Evolutionary conservation across 2,329 filamentous ascomycete genomes (phyloP).

Genomic region (Cladophialophora immunda): DNA sequence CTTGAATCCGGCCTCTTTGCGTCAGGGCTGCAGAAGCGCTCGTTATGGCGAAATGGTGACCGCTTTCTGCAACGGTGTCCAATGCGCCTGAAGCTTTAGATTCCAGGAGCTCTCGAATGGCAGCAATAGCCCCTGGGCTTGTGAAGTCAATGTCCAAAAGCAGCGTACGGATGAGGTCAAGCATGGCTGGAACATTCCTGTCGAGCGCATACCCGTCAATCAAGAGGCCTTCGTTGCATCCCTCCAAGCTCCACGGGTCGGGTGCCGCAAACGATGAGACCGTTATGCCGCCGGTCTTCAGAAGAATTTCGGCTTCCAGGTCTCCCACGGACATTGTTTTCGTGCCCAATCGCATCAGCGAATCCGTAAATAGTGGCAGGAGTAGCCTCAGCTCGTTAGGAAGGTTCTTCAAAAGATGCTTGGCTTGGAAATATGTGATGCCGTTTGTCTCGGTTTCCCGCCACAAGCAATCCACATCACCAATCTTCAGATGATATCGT

Average conservation of each 20-base stretch:
- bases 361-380: conserved; percentile 89
- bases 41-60: conserved; percentile 84
- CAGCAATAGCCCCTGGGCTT: conserved; percentile 78
- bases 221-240: conserved; percentile 80
- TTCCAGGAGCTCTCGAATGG: conserved; percentile 86
- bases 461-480: conserved; percentile 81
- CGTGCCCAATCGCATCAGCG: conserved; percentile 92
- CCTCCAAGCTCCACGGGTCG: conserved; percentile 74
- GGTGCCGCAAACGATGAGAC: conserved; percentile 85
- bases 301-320: conserved; percentile 92
- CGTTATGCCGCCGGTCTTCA: conserved; percentile 91
- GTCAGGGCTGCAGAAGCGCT: conserved; percentile 84
- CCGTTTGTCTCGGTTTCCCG: conserved; percentile 93
- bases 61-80: conserved; percentile 88
- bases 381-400: conserved; percentile 85
- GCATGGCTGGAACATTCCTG: conserved; percentile 89
- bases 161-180: conserved; percentile 80
- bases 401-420: conserved; percentile 80
- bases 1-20: conserved; percentile 73
- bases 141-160: conserved; percentile 91
- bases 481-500: conserved; percentile 64
- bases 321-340: conserved; percentile 89
- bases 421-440: conserved; percentile 91
- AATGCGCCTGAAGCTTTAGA: conserved; percentile 87
- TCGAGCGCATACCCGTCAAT: conserved; percentile 90